A percentile compares a stretch with the other conserved stretches of the same genome.
Conservation (phyloP, 192 early-diverging fungal genomes). For the Coemansia javaensis region DNA sequence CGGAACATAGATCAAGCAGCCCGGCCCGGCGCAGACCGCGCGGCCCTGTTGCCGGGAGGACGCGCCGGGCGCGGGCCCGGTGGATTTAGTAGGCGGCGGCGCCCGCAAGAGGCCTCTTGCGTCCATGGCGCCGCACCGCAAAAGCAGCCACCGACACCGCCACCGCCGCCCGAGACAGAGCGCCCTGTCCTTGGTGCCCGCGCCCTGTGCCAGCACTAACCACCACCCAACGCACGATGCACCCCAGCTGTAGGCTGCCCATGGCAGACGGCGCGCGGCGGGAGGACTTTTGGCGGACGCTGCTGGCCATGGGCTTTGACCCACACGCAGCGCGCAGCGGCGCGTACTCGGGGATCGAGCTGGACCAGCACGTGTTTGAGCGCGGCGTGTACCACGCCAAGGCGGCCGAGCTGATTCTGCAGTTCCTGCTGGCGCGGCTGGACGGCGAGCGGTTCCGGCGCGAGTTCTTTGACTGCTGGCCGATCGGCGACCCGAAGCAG, state of each 20-base stretch:
- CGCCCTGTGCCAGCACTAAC: not conserved
- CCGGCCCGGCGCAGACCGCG: too few species aligned
- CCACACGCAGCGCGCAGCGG: slow-evolving; percentile 24
- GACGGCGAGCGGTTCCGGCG: slow-evolving; percentile 24
- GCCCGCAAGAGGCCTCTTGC: too few species aligned
- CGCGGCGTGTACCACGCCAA: slow-evolving; percentile 54
- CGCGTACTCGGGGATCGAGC: slow-evolving; percentile 38
- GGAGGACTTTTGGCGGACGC: slow-evolving; percentile 34
- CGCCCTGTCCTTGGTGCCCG: not conserved
- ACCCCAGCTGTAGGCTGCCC: not conserved
- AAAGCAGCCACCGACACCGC: slow-evolving; percentile 4
- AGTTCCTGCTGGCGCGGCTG: slow-evolving; percentile 51
- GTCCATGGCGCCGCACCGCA: not conserved
- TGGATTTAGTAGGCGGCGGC: too few species aligned
- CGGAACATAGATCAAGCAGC: not conserved
- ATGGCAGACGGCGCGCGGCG: slow-evolving; percentile 10
- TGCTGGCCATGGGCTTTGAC: slow-evolving; percentile 40
- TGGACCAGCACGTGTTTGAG: slow-evolving; percentile 53
- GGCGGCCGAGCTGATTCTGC: slow-evolving; percentile 55
- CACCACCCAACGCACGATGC: not conserved
- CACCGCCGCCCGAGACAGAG: too few species aligned
- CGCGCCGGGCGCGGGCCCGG: too few species aligned
- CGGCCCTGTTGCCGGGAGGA: too few species aligned
- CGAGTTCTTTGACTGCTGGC: slow-evolving; percentile 56
- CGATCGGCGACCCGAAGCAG: slow-evolving; percentile 52